Evolutionary conservation across 371 early-diverging fungal species (phyloP).

Genomic region (Mortierella sp.): DNA sequence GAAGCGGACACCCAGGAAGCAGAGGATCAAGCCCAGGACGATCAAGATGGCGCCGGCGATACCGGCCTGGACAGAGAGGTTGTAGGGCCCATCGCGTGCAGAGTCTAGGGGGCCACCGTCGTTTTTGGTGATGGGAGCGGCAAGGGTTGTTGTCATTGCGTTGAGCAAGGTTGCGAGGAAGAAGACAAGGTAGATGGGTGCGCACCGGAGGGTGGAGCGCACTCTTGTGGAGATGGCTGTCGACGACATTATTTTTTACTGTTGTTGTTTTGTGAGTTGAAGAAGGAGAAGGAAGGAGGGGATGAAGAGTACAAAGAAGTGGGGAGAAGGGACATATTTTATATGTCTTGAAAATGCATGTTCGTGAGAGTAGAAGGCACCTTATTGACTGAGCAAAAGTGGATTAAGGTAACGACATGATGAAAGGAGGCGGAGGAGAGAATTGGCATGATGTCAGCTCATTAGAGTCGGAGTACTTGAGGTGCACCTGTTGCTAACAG

Average conservation of each 20-base stretch:
- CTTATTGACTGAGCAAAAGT: neutral
- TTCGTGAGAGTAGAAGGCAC: neutral
- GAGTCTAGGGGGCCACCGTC: neutral
- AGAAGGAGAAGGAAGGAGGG: neutral
- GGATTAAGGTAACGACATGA: constrained; percentile 11
- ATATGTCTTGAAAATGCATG: neutral
- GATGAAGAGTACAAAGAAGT: neutral
- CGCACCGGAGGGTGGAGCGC: constrained; percentile 23
- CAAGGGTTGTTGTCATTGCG: constrained; percentile 24
- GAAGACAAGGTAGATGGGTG: constrained; percentile 30
- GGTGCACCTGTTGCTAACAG: no score
- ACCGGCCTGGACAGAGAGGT: constrained; percentile 68
- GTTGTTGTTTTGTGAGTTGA: neutral
- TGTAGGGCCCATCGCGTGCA: constrained; percentile 29
- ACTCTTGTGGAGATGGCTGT: constrained; percentile 17
- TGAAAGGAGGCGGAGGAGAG: neutral
- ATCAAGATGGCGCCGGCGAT: constrained; percentile 75
- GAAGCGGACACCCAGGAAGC: constrained; percentile 73
- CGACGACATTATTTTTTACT: neutral
- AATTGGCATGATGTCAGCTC: constrained; percentile 12
- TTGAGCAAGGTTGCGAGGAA: constrained; percentile 32
- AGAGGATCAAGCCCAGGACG: constrained; percentile 71
- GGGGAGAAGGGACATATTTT: neutral
- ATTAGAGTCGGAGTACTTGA: neutral
- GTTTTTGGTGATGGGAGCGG: constrained; percentile 19